Evolutionary conservation across 1,284 basidiomycete species (phyloP).

Genomic region (Singerocomus inundabilis): DNA sequence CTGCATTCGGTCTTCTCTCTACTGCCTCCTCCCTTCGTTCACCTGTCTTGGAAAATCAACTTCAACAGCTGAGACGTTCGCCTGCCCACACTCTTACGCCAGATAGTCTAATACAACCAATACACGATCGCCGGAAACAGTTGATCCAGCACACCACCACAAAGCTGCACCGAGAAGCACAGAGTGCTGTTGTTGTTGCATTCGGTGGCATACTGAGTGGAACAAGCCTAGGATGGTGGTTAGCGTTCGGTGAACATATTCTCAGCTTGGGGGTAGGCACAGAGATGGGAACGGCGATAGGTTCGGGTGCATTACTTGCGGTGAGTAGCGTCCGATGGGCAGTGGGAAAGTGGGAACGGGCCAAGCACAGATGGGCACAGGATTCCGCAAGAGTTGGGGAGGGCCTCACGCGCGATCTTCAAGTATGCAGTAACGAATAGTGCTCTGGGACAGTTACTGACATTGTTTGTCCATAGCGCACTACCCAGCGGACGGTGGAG

Average conservation of each 20-base stretch:
- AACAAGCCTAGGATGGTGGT: conserved; percentile 49
- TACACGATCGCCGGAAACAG: conserved; percentile 57
- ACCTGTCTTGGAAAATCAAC: conserved; percentile 63
- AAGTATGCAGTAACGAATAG: conserved; percentile 42
- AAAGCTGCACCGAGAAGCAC: conserved; percentile 64
- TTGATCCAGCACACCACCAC: conserved; percentile 59
- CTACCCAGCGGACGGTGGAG: conserved; percentile 47
- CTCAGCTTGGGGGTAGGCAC: conserved; percentile 40
- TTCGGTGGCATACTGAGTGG: conserved; percentile 42
- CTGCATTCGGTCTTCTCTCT: conserved; percentile 44
- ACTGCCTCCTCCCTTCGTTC: conserved; percentile 50
- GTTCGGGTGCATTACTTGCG: conserved; percentile 56
- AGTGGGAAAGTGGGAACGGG: conserved; percentile 68
- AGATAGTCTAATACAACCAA: conserved; percentile 51
- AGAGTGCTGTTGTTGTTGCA: conserved; percentile 59
- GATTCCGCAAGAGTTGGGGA: conserved; percentile 70
- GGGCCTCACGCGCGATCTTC: conserved; percentile 71
- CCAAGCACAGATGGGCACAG: conserved; percentile 69
- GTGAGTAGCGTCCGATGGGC: conserved; percentile 62
- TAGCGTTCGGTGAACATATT: conserved; percentile 42
- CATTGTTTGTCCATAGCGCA: conserved; percentile 36
- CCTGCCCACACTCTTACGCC: conserved; percentile 52
- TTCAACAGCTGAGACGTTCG: conserved; percentile 53
- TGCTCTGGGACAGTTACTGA: conserved; percentile 1
- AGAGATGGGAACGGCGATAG: conserved; percentile 59